Evolutionary conservation across 1,284 basidiomycete species (phyloP).

Genomic region (Cutaneotrichosporon daszewskae): DNA sequence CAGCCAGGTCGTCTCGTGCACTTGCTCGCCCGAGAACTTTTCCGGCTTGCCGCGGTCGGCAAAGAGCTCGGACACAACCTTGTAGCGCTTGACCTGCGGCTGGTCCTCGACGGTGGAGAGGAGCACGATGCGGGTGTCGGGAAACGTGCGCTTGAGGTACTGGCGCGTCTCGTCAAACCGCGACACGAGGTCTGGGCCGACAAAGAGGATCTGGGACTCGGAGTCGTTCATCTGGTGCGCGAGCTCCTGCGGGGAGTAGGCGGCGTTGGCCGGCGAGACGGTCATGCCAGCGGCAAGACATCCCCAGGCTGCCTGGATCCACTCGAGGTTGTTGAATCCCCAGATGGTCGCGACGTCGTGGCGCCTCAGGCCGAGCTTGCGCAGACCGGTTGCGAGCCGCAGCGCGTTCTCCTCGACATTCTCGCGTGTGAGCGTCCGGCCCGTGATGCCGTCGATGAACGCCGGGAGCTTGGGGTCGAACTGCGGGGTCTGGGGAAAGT

Average conservation of each 20-base stretch:
- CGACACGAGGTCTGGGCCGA: slow-evolving; percentile 54
- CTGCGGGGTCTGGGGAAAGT: slow-evolving; percentile 24
- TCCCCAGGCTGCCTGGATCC: slow-evolving; percentile 59
- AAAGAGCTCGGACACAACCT: slow-evolving; percentile 12
- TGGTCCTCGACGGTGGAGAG: slow-evolving; percentile 5
- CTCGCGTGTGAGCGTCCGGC: slow-evolving; percentile 55
- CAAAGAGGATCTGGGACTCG: slow-evolving; percentile 54
- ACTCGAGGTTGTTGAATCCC: slow-evolving; percentile 56
- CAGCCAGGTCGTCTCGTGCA: slow-evolving; percentile 38
- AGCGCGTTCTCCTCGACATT: slow-evolving; percentile 56
- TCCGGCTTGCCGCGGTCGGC: slow-evolving; percentile 8
- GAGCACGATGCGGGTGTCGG: slow-evolving; percentile 10
- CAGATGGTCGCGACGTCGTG: slow-evolving; percentile 41
- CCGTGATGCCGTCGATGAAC: slow-evolving; percentile 63
- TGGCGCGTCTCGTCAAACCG: slow-evolving; percentile 28
- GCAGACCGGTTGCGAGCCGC: slow-evolving; percentile 56
- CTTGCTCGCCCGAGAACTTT: slow-evolving; percentile 9
- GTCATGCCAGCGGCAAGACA: slow-evolving; percentile 42
- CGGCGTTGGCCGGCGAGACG: slow-evolving; percentile 39
- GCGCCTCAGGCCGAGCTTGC: slow-evolving; percentile 20
- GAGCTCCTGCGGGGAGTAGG: slow-evolving; percentile 38
- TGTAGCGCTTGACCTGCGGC: slow-evolving; percentile 8
- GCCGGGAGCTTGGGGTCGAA: slow-evolving; percentile 17
- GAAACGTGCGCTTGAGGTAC: slow-evolving; percentile 6
- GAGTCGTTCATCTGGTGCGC: slow-evolving; percentile 52